Percentiles rank a stretch among this genome's conserved stretches.
These are phyloP conservation scores for Hysterangium stoloniferum DNA, from an alignment of 768 basidiomycete genomes.

Conservation along the genomic window DNA sequence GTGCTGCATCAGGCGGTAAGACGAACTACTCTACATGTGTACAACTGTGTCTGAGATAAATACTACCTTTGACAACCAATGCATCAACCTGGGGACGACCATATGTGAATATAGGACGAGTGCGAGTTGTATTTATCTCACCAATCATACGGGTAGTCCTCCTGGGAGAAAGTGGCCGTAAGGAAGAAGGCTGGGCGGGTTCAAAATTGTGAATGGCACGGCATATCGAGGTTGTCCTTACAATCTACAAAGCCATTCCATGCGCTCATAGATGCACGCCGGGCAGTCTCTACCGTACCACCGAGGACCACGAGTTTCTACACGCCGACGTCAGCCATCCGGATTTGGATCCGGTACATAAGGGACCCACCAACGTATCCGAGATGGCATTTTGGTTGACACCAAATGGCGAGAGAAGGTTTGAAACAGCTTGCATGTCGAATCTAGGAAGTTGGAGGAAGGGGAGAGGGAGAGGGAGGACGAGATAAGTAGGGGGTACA, in stretches of 20 bases:
- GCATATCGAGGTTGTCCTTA: constrained; percentile 27
- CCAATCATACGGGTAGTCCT: constrained; percentile 86
- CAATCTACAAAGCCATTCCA: constrained; percentile 90
- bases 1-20: constrained; percentile 45
- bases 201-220: constrained; percentile 4
- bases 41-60: background rate
- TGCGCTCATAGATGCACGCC: constrained; percentile 71
- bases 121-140: constrained; percentile 24
- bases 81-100: constrained; percentile 60
- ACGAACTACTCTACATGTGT: background rate
- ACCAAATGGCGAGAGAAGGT: constrained; percentile 60
- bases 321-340: background rate
- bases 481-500: constrained; percentile 1
- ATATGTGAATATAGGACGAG: constrained; percentile 13
- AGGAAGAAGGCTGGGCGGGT: constrained; percentile 64
- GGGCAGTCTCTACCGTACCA: constrained; percentile 80
- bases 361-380: constrained; percentile 59
- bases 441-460: constrained; percentile 2
- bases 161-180: constrained; percentile 82
- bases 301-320: constrained; percentile 89
- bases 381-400: constrained; percentile 64
- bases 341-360: background rate
- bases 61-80: constrained; percentile 76
- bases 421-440: constrained; percentile 64
- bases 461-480: background rate